Base-by-base conservation (phyloP, 2,329 filamentous ascomycete species). In the Beauveria bassiana region DNA sequence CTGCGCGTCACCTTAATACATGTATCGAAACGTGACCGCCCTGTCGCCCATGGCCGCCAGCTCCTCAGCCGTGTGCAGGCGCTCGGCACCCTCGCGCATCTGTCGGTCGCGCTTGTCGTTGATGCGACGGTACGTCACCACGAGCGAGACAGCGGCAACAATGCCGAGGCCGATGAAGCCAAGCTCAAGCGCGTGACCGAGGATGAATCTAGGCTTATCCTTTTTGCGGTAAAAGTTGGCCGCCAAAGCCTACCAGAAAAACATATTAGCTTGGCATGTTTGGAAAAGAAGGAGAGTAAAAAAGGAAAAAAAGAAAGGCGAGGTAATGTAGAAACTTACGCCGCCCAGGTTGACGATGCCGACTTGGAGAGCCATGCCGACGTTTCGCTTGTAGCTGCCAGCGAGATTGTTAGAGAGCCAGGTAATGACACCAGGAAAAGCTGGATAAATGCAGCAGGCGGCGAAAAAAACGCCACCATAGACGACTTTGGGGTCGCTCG, bases 381-480 rank as follows among this genome's bases (percentile, higher is more conserved):
- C 79, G 4, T 78, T 79, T 3, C 83, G 76, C 73, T 93, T 93
- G 70, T 77, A 76, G 42, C 72, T 75, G 0, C 76, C 75, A 65
- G 91, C 86, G 10, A 87, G 81, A 51, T 67, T 64, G 47, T 38
- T 42, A 31, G 56, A 59, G 24, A 66, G 59, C 66, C 66, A 67
- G 42, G 45, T 57, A 20, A 60, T 87, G 0, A 87, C 88, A 63
- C 91, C 91, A 0, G 89, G 76, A 61, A 92, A 87, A 46, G 83
- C 85, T 0, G 90, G 88, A 66, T 92, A 92, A 59, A 92, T 90
- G 1, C 88, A 87, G 61, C 89, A 80, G 0, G 89, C 87, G 0
- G 83, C 87, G 0, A 93, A 75, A 72, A 91, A 93, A 0, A 85
- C 86, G 0, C 87, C 89, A 0, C 82, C 87, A 66, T 93, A 93